Conservation (phyloP, 129 eudicot genomes). For the Helianthus tuberosus region DNA sequence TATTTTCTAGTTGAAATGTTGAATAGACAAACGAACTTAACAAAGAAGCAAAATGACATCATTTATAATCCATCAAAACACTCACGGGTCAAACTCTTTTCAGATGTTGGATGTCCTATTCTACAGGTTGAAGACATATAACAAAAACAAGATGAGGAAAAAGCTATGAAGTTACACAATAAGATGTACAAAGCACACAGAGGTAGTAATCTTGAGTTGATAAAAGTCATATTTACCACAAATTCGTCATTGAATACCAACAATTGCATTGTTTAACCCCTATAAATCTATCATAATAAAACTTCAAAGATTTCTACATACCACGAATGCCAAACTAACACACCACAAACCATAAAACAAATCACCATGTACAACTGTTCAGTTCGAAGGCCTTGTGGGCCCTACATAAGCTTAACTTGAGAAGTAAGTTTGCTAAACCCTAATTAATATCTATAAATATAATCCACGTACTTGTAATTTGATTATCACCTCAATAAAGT, state of each 20-base stretch:
- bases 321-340: neutral
- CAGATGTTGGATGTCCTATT: neutral
- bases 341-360: neutral
- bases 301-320: neutral
- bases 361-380: neutral
- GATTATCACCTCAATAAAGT: too few relatives aligned
- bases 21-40: neutral
- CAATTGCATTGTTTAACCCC: neutral
- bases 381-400: too few relatives aligned
- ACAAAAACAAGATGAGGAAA: constrained; percentile 2
- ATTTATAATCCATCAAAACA: neutral
- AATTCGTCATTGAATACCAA: neutral
- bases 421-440: too few relatives aligned
- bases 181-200: neutral
- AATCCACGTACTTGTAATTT: too few relatives aligned
- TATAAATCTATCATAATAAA: neutral
- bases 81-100: neutral
- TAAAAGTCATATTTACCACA: neutral
- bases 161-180: neutral
- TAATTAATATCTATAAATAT: too few relatives aligned
- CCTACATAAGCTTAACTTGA: too few relatives aligned
- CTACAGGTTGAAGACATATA: neutral
- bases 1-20: neutral
- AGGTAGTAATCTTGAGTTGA: neutral
- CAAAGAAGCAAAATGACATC: neutral